Conservation (phyloP, 164 flowering plant genomes). For the Amborella trichopoda region DNA sequence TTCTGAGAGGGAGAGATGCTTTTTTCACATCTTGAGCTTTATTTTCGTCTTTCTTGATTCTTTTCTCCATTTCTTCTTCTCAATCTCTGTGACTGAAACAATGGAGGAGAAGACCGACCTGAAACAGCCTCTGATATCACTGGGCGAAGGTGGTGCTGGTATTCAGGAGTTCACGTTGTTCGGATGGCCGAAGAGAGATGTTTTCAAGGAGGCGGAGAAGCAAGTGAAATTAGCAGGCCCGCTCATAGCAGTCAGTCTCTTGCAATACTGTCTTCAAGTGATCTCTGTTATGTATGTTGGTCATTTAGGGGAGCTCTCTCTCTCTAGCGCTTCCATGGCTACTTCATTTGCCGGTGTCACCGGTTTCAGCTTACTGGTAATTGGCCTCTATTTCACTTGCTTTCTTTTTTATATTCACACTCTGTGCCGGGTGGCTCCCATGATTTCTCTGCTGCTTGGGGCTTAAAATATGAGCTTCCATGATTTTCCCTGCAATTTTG, state of each 20-base stretch:
- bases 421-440: too few relatives aligned
- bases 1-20: too few relatives aligned
- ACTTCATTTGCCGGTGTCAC: constrained; percentile 42
- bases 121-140: neutral
- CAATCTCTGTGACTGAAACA: too few relatives aligned
- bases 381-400: neutral
- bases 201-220: constrained; percentile 21
- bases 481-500: too few relatives aligned
- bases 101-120: neutral
- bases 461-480: too few relatives aligned
- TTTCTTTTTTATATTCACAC: too few relatives aligned
- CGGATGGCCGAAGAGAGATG: constrained; percentile 3
- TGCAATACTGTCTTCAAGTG: constrained; percentile 30
- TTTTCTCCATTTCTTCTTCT: too few relatives aligned
- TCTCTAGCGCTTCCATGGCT: constrained; percentile 48
- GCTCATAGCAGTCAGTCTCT: constrained; percentile 22
- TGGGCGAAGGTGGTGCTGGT: too few relatives aligned
- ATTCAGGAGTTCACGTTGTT: too few relatives aligned
- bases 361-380: constrained; percentile 40
- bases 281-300: constrained; percentile 44
- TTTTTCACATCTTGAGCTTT: too few relatives aligned
- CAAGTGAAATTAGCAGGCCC: constrained; percentile 34
- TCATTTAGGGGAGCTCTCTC: constrained; percentile 37
- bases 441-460: too few relatives aligned
- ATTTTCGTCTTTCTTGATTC: too few relatives aligned